A percentile compares a stretch with the other conserved stretches of the same genome.
phyloP scores from a whole-genome alignment of 768 basidiomycete genomes.

The Porpolomopsis calyptriformis region DNA sequence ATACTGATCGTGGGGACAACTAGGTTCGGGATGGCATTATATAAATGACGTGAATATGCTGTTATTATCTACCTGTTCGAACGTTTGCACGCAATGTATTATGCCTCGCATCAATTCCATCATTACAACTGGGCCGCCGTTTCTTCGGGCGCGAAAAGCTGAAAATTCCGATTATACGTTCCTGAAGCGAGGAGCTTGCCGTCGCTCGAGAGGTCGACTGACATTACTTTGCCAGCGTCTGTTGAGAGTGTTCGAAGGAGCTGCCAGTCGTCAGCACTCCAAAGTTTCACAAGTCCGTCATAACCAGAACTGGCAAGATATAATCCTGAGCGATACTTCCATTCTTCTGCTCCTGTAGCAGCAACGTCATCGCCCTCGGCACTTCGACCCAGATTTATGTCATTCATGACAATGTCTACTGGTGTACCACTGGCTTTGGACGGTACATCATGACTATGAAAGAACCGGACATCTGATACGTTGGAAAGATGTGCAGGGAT shows the following conservation, averaged over 20 bases:
- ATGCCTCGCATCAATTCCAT: conserved; percentile 18
- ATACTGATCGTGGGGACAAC: neutral
- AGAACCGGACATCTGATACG: conserved; percentile 92
- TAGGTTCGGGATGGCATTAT: conserved; percentile 58
- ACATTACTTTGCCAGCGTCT: conserved; percentile 98
- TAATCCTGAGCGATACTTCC: conserved; percentile 75
- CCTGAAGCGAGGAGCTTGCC: conserved; percentile 79
- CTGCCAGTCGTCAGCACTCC: conserved; percentile 99
- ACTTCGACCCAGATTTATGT: conserved; percentile 19
- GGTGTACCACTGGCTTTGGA: conserved; percentile 28
- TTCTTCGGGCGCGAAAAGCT: conserved; percentile 79
- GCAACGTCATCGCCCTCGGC: conserved; percentile 28
- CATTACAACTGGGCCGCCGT: conserved; percentile 17
- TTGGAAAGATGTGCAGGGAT: conserved; percentile 95
- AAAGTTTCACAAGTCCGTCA: conserved; percentile 89
- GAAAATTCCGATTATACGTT: conserved; percentile 90
- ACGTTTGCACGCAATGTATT: conserved; percentile 23
- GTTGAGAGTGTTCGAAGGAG: conserved; percentile 79
- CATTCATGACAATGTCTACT: conserved; percentile 28
- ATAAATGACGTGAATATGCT: conserved; percentile 18
- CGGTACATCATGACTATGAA: conserved; percentile 52
- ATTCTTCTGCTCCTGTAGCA: conserved; percentile 46
- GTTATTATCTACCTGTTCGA: conserved; percentile 10
- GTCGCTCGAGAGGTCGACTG: conserved; percentile 81
- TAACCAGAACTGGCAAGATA: conserved; percentile 93